These are phyloP conservation scores for Pilobolus umbonatus DNA, from an alignment of 192 early-diverging fungal species.

Conservation along the genomic window DNA sequence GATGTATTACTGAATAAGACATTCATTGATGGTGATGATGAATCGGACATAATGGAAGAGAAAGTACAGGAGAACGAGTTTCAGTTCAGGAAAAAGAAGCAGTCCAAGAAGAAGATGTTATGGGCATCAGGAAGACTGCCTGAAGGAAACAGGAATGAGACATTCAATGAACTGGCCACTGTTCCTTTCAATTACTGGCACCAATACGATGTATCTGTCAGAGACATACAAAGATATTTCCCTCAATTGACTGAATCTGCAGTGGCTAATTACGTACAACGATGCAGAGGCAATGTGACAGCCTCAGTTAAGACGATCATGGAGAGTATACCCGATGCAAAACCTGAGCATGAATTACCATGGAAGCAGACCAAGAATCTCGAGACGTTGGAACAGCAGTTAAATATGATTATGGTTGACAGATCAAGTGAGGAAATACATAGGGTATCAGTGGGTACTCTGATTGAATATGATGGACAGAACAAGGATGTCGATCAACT, in stretches of 20 bases:
- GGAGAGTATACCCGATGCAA: background rate
- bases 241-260: constrained; percentile 4
- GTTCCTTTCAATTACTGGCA: constrained; percentile 26
- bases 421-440: constrained; percentile 30
- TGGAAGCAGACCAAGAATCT: constrained; percentile 24
- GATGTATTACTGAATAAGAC: constrained; percentile 12
- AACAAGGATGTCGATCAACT: constrained; percentile 25
- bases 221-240: constrained; percentile 11
- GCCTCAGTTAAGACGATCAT: constrained; percentile 17
- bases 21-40: constrained; percentile 5
- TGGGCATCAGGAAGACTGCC: constrained; percentile 17
- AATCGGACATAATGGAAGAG: background rate
- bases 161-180: constrained; percentile 1
- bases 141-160: background rate
- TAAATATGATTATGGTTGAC: constrained; percentile 35
- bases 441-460: constrained; percentile 34
- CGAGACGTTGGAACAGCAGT: constrained; percentile 24
- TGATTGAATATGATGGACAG: constrained; percentile 30
- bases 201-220: constrained; percentile 12
- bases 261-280: constrained; percentile 8
- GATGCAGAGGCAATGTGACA: constrained; percentile 20
- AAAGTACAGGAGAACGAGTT: background rate
- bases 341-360: constrained; percentile 7
- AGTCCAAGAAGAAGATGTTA: constrained; percentile 1
- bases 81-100: constrained; percentile 12